phyloP scores from a whole-genome alignment of 208 protist species.

The Herpetomonas tarakana region DNA sequence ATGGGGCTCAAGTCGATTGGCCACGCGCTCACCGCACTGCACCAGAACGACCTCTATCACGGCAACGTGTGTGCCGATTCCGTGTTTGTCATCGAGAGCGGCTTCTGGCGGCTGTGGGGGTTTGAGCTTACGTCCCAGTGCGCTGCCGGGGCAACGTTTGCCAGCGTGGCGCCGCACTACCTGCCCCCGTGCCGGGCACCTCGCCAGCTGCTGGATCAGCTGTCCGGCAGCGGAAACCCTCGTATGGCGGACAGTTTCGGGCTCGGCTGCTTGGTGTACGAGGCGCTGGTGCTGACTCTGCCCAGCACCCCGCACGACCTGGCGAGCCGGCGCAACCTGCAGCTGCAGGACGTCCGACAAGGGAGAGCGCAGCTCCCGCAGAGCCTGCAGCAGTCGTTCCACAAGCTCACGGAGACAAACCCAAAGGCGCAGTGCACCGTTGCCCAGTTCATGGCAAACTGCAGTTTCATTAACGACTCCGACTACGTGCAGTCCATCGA shows the following conservation, averaged over 20 bases:
- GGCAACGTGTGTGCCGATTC: slow-evolving; percentile 65
- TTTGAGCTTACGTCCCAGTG: slow-evolving; percentile 54
- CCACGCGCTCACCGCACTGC: slow-evolving; percentile 55
- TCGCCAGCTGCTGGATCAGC: neutral
- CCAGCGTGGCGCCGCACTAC: neutral
- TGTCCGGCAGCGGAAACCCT: neutral
- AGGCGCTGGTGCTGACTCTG: neutral
- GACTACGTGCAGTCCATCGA: slow-evolving; percentile 59
- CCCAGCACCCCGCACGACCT: neutral
- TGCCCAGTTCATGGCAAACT: slow-evolving; percentile 38
- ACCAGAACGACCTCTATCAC: slow-evolving; percentile 75
- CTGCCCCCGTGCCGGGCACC: neutral
- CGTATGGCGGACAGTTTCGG: neutral
- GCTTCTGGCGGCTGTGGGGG: slow-evolving; percentile 81
- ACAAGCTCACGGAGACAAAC: slow-evolving; percentile 41
- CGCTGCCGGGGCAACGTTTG: neutral
- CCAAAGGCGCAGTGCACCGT: slow-evolving; percentile 43
- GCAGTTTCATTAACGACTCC: slow-evolving; percentile 56
- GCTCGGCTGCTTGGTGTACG: neutral
- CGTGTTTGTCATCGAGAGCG: slow-evolving; percentile 62
- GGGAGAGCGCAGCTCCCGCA: slow-evolving; percentile 32
- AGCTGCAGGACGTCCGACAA: slow-evolving; percentile 23
- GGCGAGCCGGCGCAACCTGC: slow-evolving; percentile 5
- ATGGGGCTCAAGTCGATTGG: slow-evolving; percentile 57
- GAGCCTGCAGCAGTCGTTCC: slow-evolving; percentile 46